Evolutionary conservation across 768 basidiomycete genomes (phyloP).

Genomic region (Termitomyces sp.): DNA sequence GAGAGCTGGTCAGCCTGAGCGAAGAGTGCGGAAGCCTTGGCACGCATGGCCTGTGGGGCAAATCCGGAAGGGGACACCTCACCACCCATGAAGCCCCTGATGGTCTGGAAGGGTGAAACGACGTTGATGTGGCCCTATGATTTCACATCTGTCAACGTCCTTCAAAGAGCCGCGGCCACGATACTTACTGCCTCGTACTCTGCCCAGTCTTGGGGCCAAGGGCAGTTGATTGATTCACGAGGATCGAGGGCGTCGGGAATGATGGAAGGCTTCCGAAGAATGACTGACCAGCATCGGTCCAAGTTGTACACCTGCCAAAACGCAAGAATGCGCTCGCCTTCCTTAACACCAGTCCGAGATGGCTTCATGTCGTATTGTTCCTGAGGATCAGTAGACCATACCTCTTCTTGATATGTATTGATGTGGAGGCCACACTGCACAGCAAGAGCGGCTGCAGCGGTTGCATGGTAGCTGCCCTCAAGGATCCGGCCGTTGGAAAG

Average conservation of each 20-base stretch:
- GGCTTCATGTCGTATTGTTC: conserved; percentile 52
- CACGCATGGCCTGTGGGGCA: conserved; percentile 61
- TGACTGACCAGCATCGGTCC: conserved; percentile 79
- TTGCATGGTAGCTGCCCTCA: conserved; percentile 78
- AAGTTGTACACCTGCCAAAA: conserved; percentile 86
- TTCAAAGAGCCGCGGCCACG: neutral
- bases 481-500: conserved; percentile 69
- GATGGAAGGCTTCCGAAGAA: conserved; percentile 61
- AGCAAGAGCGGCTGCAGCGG: conserved; percentile 68
- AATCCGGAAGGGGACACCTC: conserved; percentile 55
- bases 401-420: conserved; percentile 28
- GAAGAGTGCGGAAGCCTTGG: conserved; percentile 74
- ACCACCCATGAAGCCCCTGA: conserved; percentile 59
- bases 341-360: conserved; percentile 53
- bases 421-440: conserved; percentile 71
- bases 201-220: conserved; percentile 73
- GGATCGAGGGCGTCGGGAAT: conserved; percentile 62
- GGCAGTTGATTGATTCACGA: conserved; percentile 59
- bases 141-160: conserved; percentile 2
- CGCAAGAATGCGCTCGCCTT: conserved; percentile 67
- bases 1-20: conserved; percentile 62
- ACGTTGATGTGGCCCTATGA: conserved; percentile 55
- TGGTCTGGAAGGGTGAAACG: conserved; percentile 51
- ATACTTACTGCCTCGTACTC: conserved; percentile 67
- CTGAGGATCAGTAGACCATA: conserved; percentile 27